phyloP scores from a whole-genome alignment of 2,329 filamentous ascomycete species.

The Tolypocladium ophioglossoides region DNA sequence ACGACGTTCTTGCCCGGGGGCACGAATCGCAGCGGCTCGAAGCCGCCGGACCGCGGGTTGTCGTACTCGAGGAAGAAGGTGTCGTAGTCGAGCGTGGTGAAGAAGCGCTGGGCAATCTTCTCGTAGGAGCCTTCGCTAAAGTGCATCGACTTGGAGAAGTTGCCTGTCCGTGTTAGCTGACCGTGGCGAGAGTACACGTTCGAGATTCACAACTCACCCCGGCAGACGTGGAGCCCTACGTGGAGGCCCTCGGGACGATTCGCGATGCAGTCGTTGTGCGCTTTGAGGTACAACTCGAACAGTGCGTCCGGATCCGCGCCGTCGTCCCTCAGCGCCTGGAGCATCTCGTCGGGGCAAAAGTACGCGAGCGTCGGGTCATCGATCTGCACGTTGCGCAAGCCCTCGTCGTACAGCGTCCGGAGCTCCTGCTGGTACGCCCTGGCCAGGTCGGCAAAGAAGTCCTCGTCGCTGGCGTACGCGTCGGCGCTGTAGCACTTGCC shows the following conservation, averaged over 20 bases:
- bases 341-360: conserved; percentile 60
- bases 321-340: conserved; percentile 42
- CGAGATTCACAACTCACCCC: conserved; percentile 13
- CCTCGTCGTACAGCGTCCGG: conserved; percentile 41
- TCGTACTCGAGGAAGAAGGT: conserved; percentile 55
- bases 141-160: conserved; percentile 52
- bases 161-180: conserved; percentile 30
- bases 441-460: conserved; percentile 47
- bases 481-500: conserved; percentile 41
- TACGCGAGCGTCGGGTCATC: conserved; percentile 54
- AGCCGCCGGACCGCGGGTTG: conserved; percentile 47
- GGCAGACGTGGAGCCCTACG: conserved; percentile 55
- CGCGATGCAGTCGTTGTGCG: conserved; percentile 61
- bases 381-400: conserved; percentile 46
- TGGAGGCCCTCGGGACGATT: conserved; percentile 55
- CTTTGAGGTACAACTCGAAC: conserved; percentile 58
- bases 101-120: conserved; percentile 49
- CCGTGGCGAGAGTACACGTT: conserved; percentile 12
- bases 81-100: conserved; percentile 46
- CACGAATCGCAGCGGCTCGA: conserved; percentile 50
- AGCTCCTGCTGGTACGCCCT: conserved; percentile 45
- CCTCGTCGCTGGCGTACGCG: conserved; percentile 40
- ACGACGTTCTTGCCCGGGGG: conserved; percentile 51
- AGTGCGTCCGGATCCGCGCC: conserved; percentile 54
- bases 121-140: conserved; percentile 56